Evolutionary conservation across 2,329 filamentous ascomycete genomes (phyloP), one percentile per base, ranked within the genome.

Genomic region (Stachybotrys chartarum): DNA sequence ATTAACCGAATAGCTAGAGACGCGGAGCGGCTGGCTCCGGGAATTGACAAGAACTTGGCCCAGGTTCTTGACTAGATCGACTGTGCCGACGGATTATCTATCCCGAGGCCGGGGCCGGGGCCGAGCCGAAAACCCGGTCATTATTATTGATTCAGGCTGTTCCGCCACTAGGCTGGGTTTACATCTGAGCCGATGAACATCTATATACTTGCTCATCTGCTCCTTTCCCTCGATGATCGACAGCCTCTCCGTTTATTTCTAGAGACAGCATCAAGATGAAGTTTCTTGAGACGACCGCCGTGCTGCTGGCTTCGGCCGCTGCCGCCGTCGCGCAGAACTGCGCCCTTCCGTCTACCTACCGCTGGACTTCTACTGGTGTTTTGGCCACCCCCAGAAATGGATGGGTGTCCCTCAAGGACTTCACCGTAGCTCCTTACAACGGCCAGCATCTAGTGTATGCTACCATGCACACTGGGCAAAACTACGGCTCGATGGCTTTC

Each of bases 401-500:
- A 42, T 52, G 35, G 31, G 50, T 52, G 6, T 52, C 50, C 12
- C 50, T 86, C 61, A 87, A 87, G 63, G 83, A 87, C 69, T 86
- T 86, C 69, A 83, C 78, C 45, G 63, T 65, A 53, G 77, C 76
- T 30, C 63, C 70, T 1, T 81, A 81, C 72, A 79, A 85, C 45
- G 79, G 76, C 55, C 65, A 83, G 66, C 74, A 84, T 58, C 74
- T 86, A 12, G 82, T 86, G 2, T 86, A 86, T 62, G 82, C 70
- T 1, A 77, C 81, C 1, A 74, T 67, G 56, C 71, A 78, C 60
- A 70, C 78, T 61, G 11, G 12, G 1, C 63, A 69, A 1, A 72
- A 55, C 54, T 86, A 76, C 60, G 80, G 81, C 58, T 85, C 82
- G n/a, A 79, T 85, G 77, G 74, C 68, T 67, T 85, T 86, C 58